These are phyloP conservation scores for Colletotrichum shisoi DNA, from an alignment of 2,329 filamentous ascomycete species.

Conservation along the genomic window DNA sequence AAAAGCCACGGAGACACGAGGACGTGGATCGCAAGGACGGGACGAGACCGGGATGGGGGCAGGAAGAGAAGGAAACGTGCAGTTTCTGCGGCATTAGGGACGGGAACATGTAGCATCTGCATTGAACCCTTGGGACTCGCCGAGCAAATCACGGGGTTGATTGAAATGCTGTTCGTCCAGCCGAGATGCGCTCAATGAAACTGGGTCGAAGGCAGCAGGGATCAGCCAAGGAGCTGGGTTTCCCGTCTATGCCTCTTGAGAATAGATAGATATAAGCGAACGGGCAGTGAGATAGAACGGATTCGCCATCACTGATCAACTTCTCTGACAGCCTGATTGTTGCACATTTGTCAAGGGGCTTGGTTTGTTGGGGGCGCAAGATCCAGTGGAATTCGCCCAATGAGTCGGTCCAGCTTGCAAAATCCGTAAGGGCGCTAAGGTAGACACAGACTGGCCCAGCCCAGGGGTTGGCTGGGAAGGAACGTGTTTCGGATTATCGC, in stretches of 20 bases:
- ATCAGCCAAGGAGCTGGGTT: background rate
- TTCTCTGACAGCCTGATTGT: slow-evolving; percentile 37
- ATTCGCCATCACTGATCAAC: slow-evolving; percentile 23
- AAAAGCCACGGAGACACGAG: background rate
- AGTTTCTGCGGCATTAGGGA: slow-evolving; percentile 21
- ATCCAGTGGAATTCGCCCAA: slow-evolving; percentile 18
- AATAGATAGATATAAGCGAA: too few relatives aligned
- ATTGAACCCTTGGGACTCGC: slow-evolving; percentile 27
- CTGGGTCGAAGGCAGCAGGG: background rate
- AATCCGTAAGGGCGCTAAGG: background rate
- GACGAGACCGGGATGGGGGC: background rate
- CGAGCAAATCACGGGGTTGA: background rate
- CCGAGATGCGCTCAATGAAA: background rate
- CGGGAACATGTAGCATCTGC: slow-evolving; percentile 13
- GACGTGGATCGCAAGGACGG: background rate
- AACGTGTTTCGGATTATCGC: slow-evolving; percentile 30
- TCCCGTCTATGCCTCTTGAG: background rate
- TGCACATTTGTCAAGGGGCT: slow-evolving; percentile 25
- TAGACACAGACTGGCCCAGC: too few relatives aligned
- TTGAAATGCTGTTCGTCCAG: background rate
- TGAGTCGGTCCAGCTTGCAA: background rate
- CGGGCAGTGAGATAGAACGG: slow-evolving; percentile 7
- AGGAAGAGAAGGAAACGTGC: slow-evolving; percentile 25
- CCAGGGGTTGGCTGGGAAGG: slow-evolving; percentile 19
- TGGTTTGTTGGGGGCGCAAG: background rate